phyloP scores from a whole-genome alignment of 2,329 filamentous ascomycete genomes.

The Neopestalotiopsis sp. region DNA sequence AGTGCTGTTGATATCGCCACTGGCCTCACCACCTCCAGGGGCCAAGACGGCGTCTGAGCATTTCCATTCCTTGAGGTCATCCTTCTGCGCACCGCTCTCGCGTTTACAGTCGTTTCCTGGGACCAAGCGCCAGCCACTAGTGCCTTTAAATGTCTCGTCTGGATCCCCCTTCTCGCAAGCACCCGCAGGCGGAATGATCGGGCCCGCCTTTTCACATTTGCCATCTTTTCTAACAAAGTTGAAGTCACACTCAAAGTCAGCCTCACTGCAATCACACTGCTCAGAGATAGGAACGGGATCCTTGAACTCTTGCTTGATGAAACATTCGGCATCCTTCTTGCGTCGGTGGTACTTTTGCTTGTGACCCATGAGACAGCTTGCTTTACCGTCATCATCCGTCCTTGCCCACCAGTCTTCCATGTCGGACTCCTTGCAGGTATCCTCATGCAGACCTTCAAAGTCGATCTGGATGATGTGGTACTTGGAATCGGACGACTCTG shows the following conservation, averaged over 20 bases:
- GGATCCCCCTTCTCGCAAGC: constrained; percentile 70
- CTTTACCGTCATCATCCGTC: constrained; percentile 77
- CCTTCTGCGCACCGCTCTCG: constrained; percentile 66
- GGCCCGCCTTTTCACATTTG: constrained; percentile 69
- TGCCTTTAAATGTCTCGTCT: constrained; percentile 78
- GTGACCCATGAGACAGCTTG: constrained; percentile 94
- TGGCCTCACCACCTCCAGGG: constrained; percentile 60
- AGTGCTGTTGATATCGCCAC: constrained; percentile 68
- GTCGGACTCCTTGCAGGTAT: constrained; percentile 76
- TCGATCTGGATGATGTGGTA: constrained; percentile 78
- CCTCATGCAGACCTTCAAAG: constrained; percentile 80
- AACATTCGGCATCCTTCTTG: constrained; percentile 88
- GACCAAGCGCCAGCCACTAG: constrained; percentile 90
- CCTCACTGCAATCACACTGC: constrained; percentile 79
- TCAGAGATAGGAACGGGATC: constrained; percentile 74
- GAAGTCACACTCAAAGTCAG: constrained; percentile 96
- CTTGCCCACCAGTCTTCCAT: constrained; percentile 91
- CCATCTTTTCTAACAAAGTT: constrained; percentile 78
- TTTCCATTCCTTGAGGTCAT: constrained; percentile 73
- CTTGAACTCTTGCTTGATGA: constrained; percentile 84
- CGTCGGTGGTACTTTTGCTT: constrained; percentile 85
- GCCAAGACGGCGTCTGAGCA: constrained; percentile 68
- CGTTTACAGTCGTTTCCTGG: constrained; percentile 78
- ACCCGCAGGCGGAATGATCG: constrained; percentile 70
- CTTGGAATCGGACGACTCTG: constrained; percentile 55